A percentile compares a stretch with the other conserved stretches of the same genome.
Evolutionary conservation across 441 rosid genomes (phyloP).

Genomic region (Adansonia gregorii): DNA sequence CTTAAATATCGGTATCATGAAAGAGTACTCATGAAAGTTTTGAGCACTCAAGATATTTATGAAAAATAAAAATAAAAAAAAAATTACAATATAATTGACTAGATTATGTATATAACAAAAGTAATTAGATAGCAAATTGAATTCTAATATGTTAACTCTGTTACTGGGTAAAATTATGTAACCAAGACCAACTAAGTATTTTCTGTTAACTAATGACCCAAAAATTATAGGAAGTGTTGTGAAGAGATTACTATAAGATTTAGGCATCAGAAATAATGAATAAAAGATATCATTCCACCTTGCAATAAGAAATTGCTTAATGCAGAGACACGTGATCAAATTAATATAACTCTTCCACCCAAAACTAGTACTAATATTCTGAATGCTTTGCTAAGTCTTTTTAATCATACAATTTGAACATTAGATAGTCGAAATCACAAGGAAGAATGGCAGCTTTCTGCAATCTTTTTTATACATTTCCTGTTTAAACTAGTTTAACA

Average conservation of each 20-base stretch:
- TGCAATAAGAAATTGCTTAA: neutral
- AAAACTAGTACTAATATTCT: neutral
- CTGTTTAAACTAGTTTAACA: neutral
- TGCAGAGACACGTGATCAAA: neutral
- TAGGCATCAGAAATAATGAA: neutral
- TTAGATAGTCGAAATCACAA: neutral
- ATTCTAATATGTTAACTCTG: neutral
- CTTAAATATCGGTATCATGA: neutral
- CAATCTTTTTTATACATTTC: neutral
- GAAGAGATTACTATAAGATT: neutral
- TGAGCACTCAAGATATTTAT: neutral
- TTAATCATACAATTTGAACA: neutral
- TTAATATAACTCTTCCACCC: neutral
- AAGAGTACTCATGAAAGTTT: neutral
- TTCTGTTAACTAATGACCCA: neutral
- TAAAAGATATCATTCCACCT: neutral
- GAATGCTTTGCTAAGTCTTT: neutral
- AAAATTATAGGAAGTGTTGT: neutral
- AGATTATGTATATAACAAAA: neutral
- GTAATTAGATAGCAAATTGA: too few species aligned
- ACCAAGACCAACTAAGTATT: neutral
- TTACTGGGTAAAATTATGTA: neutral
- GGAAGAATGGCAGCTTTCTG: conserved; percentile 11
- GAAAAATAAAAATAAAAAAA: neutral
- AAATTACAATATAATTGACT: neutral